Conservation (phyloP, 108 stramenopile species). For the Nitzschia sp. region DNA sequence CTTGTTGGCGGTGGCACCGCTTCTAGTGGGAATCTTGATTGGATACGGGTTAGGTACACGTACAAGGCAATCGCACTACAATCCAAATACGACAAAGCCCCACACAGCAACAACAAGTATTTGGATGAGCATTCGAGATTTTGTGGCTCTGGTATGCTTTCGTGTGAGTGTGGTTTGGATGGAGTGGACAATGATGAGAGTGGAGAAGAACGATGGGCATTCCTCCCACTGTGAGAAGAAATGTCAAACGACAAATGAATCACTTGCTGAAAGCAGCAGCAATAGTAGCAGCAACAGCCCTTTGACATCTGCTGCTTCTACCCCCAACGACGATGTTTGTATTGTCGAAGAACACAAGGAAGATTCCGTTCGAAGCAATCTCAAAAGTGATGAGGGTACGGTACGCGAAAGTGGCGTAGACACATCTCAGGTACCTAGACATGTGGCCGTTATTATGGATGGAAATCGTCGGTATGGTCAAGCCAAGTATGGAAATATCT, state of each 20-base stretch:
- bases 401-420: constrained; percentile 62
- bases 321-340: neutral
- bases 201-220: neutral
- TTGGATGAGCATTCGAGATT: neutral
- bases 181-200: neutral
- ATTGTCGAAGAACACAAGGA: constrained; percentile 8
- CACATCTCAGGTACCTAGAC: constrained; percentile 50
- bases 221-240: neutral
- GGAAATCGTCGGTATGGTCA: constrained; percentile 97
- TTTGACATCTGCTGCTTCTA: neutral
- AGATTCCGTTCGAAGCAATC: constrained; percentile 12
- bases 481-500: constrained; percentile 63
- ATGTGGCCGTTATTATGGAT: constrained; percentile 97
- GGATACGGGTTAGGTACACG: constrained; percentile 56
- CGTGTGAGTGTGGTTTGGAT: neutral
- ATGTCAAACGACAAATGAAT: neutral
- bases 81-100: neutral
- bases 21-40: constrained; percentile 49
- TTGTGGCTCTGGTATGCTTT: neutral
- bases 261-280: too few species aligned
- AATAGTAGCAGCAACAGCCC: too few species aligned
- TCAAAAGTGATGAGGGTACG: constrained; percentile 33
- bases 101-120: neutral
- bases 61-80: neutral
- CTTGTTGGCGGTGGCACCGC: constrained; percentile 51